A percentile compares a stretch with the other conserved stretches of the same genome.
These are phyloP conservation scores for Boletus nobilissimus DNA, from an alignment of 1,284 basidiomycete species.

Conservation along the genomic window DNA sequence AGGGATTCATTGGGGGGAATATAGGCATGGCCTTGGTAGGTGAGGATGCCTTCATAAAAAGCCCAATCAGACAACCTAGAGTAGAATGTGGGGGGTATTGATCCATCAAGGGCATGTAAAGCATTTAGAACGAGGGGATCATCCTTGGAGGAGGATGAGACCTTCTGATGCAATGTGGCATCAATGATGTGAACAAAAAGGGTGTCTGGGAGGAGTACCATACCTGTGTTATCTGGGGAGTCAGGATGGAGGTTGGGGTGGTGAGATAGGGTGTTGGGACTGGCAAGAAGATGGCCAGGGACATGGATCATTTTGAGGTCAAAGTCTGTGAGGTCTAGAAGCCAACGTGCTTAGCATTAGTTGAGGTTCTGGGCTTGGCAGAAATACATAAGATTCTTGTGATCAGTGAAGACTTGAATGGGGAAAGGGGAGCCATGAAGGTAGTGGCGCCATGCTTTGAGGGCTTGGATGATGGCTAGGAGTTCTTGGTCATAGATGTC, in stretches of 20 bases:
- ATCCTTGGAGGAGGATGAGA: neutral
- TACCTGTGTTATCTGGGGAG: neutral
- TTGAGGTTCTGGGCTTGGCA: neutral
- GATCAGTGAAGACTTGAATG: neutral
- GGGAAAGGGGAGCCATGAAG: neutral
- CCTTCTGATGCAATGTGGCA: neutral
- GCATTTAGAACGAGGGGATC: neutral
- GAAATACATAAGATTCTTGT: neutral
- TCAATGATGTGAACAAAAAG: neutral
- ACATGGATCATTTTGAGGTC: neutral
- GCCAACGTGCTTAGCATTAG: neutral
- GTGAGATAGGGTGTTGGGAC: neutral
- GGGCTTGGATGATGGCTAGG: neutral
- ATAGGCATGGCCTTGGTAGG: neutral
- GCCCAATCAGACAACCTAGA: neutral
- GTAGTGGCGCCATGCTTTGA: neutral
- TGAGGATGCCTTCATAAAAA: neutral
- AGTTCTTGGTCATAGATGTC: neutral
- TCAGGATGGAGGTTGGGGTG: neutral
- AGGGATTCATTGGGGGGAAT: neutral
- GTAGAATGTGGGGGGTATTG: neutral
- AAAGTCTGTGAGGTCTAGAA: neutral
- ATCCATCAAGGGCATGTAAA: neutral
- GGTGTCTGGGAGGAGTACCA: neutral
- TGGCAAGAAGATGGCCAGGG: neutral